Percentiles rank a stretch among this genome's conserved stretches.
These are phyloP conservation scores for Phytophthora litchii DNA, from an alignment of 352 stramenopile genomes.

Conservation along the genomic window DNA sequence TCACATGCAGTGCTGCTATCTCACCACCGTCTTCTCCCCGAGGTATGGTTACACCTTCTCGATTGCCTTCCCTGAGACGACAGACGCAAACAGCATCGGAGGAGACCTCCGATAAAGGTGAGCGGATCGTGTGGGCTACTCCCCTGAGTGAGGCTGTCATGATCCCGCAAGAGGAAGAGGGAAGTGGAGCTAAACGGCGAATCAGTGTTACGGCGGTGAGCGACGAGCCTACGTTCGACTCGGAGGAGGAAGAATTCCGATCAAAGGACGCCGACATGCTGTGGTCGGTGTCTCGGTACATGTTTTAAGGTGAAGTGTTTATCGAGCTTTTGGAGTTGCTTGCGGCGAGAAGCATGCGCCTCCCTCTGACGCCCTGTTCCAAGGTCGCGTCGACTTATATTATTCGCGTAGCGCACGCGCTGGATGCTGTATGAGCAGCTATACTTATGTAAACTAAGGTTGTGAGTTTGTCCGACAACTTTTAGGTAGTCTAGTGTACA, in stretches of 20 bases:
- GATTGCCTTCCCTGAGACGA: constrained; percentile 31
- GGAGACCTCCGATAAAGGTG: constrained; percentile 37
- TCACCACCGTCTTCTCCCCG: constrained; percentile 51
- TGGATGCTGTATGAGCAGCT: constrained; percentile 23
- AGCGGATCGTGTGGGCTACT: constrained; percentile 41
- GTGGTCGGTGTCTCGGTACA: constrained; percentile 59
- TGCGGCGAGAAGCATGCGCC: constrained; percentile 18
- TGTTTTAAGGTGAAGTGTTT: constrained; percentile 41
- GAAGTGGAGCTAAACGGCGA: constrained; percentile 27
- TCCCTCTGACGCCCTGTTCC: constrained; percentile 8
- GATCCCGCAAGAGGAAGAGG: constrained; percentile 39
- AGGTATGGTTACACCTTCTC: constrained; percentile 35
- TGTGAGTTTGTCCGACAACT: constrained; percentile 27
- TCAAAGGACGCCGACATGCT: constrained; percentile 62
- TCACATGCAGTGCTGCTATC: constrained; percentile 77
- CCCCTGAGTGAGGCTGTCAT: constrained; percentile 39
- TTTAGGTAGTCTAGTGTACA: constrained; percentile 20
- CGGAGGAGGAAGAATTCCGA: constrained; percentile 60
- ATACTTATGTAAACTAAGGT: constrained; percentile 36
- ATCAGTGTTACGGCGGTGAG: constrained; percentile 37
- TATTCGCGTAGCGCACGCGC: constrained; percentile 34
- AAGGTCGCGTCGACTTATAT: constrained; percentile 28
- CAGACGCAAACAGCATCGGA: constrained; percentile 38
- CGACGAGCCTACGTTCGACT: constrained; percentile 39
- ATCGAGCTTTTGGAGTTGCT: constrained; percentile 22